Evolutionary conservation across 2,329 filamentous ascomycete genomes (phyloP), one percentile per base, ranked within the genome.

Genomic region (Fusarium mangiferae): DNA sequence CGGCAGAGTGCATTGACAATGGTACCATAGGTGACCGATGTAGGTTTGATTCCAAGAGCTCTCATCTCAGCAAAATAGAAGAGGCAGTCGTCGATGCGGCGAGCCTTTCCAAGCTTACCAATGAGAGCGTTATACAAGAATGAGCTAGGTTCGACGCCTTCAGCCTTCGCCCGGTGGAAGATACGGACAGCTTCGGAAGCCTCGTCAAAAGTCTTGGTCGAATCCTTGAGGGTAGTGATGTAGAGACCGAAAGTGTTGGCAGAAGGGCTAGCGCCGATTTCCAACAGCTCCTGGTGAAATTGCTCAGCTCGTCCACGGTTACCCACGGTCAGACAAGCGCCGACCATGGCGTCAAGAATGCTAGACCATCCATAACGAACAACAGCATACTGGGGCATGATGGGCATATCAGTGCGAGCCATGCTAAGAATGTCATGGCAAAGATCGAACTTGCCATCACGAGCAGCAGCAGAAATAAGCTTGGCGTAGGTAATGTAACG

Each of bases 61-160:
- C 96, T 94, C 96, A 99, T 99, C 86, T 98, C 96, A 33, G 93
- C 93, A 83, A 99, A 99, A 88, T 98, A 98, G 82, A 96, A 97
- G 30, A 99, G 90, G 81, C 96, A 98, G 85, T 99, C 96, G 77
- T 99, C 96, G 73, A 99, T 98, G 70, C 96, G 95, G 61, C 96
- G 93, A 63, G 96, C 96, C 88, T 98, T 98, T 80, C 96, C 96
- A 45, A 99, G 91, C 87, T 99, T 99, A 80, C 96, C 96, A 76
- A 99, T 99, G 36, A 99, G 88, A 57, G 96, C 96, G 78, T 99
- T 99, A 89, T 98, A 99, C 73, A 99, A 84, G 88, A 99, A 99
- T 0, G 96, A 98, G 54, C 94, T 97, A 26, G 96, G 95, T 84
- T 98, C 94, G 20, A 99, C 96, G 67, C 96, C 95, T 84, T 99